These are phyloP conservation scores for Ceratobasidium sp. DNA, from an alignment of 1,284 basidiomycete species.

Conservation along the genomic window DNA sequence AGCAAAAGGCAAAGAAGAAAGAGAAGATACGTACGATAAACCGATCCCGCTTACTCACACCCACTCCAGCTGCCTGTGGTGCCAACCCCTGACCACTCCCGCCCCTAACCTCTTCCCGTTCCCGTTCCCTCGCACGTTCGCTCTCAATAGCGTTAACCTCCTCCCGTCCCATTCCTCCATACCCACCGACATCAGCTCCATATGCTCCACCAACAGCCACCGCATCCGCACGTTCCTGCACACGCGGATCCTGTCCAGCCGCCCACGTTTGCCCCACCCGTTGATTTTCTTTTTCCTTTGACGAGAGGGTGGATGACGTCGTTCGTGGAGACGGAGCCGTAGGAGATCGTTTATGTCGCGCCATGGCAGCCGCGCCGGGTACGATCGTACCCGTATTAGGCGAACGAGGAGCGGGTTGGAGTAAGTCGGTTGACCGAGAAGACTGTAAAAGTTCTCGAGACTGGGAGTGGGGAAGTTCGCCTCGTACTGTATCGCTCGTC, in stretches of 20 bases:
- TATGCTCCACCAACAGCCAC: constrained; percentile 38
- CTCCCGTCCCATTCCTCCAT: constrained; percentile 51
- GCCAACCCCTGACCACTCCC: constrained; percentile 45
- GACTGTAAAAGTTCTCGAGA: background rate
- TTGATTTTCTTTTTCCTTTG: constrained; percentile 23
- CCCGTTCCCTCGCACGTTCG: constrained; percentile 29
- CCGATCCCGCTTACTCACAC: constrained; percentile 50
- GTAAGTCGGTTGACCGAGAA: too few species aligned
- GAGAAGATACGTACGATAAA: constrained; percentile 39
- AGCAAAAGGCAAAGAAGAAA: constrained; percentile 8
- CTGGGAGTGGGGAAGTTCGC: too few species aligned
- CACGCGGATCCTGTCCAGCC: constrained; percentile 35
- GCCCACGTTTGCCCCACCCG: constrained; percentile 61
- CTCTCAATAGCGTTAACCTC: constrained; percentile 49
- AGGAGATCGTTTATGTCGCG: constrained; percentile 64
- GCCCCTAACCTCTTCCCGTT: constrained; percentile 25
- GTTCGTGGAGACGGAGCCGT: constrained; percentile 69
- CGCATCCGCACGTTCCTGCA: constrained; percentile 14
- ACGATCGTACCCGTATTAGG: constrained; percentile 11
- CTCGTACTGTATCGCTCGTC: constrained; percentile 20
- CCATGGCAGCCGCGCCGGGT: background rate
- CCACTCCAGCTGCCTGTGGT: constrained; percentile 43
- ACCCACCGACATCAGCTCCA: constrained; percentile 49
- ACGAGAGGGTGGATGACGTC: constrained; percentile 57
- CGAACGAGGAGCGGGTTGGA: background rate